Percentiles rank a stretch among this genome's conserved stretches.
These are phyloP conservation scores for Tanacetum coccineum DNA, from an alignment of 129 eudicot genomes.

Conservation along the genomic window DNA sequence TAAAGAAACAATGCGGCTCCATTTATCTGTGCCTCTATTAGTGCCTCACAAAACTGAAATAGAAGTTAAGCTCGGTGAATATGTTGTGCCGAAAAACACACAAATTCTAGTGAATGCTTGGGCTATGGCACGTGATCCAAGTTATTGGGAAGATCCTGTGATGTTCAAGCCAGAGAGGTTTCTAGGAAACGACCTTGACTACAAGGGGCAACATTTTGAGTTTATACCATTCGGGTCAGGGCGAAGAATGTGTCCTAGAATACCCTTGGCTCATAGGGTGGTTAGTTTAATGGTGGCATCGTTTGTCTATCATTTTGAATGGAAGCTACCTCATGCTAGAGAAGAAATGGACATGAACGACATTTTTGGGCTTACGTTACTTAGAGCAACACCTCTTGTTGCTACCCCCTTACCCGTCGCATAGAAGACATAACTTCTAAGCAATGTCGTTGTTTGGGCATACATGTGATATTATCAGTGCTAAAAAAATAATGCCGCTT, in stretches of 20 bases:
- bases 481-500: too few species aligned
- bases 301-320: conserved; percentile 40
- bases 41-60: conserved; percentile 33
- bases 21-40: neutral
- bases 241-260: too few species aligned
- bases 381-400: conserved; percentile 36
- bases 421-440: neutral
- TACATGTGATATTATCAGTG: too few species aligned
- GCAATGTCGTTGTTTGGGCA: too few species aligned
- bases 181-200: too few species aligned
- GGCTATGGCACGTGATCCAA: too few species aligned
- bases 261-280: too few species aligned
- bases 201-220: too few species aligned
- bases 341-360: conserved; percentile 4
- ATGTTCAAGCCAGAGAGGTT: conserved; percentile 36
- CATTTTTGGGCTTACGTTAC: conserved; percentile 32
- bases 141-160: too few species aligned
- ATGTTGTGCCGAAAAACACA: neutral
- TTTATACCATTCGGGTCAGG: too few species aligned
- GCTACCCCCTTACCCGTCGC: conserved; percentile 24
- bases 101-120: too few species aligned
- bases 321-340: conserved; percentile 38
- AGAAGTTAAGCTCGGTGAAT: conserved; percentile 15
- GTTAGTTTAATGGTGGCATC: conserved; percentile 21
- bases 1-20: too few species aligned